Percentiles rank a stretch among this genome's conserved stretches.
phyloP scores from a whole-genome alignment of 345 rosid species.

The Clausena lansium region DNA sequence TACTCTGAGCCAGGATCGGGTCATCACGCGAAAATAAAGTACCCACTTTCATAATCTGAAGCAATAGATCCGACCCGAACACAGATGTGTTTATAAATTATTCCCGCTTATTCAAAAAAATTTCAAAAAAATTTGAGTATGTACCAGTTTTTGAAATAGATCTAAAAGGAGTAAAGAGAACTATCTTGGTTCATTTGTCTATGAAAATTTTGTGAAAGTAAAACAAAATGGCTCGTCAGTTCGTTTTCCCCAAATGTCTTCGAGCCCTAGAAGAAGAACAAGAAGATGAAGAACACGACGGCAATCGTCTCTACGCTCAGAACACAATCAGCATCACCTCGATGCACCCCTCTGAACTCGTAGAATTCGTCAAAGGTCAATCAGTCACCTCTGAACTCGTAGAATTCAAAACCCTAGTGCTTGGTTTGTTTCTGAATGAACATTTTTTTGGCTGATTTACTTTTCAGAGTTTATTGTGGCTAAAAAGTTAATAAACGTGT shows the following conservation, averaged over 20 bases:
- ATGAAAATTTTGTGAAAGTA: background rate
- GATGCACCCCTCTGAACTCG: conserved; percentile 62
- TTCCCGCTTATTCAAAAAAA: background rate
- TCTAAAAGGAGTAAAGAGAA: background rate
- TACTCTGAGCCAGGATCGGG: too few species aligned
- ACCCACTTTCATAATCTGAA: too few species aligned
- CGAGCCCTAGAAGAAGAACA: conserved; percentile 60
- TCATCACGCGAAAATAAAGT: too few species aligned
- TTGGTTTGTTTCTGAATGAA: background rate
- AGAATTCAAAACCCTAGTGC: conserved; percentile 62
- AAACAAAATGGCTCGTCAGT: conserved; percentile 65
- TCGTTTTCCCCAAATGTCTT: conserved; percentile 68
- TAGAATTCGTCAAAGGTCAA: conserved; percentile 90
- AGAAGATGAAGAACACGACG: conserved; percentile 24
- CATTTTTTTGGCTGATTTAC: too few species aligned
- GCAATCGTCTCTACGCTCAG: conserved; percentile 53
- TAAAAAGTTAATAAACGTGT: too few species aligned
- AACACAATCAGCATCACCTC: conserved; percentile 52
- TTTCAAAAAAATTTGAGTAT: background rate
- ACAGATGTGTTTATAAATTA: background rate
- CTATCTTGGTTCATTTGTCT: conserved; percentile 7
- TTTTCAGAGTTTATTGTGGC: too few species aligned
- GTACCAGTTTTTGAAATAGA: too few species aligned
- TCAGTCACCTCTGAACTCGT: conserved; percentile 44
- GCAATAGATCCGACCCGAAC: background rate